Evolutionary conservation across 1,284 basidiomycete species (phyloP), one percentile per base, ranked within the genome.

Genomic region (Malassezia sp.): DNA sequence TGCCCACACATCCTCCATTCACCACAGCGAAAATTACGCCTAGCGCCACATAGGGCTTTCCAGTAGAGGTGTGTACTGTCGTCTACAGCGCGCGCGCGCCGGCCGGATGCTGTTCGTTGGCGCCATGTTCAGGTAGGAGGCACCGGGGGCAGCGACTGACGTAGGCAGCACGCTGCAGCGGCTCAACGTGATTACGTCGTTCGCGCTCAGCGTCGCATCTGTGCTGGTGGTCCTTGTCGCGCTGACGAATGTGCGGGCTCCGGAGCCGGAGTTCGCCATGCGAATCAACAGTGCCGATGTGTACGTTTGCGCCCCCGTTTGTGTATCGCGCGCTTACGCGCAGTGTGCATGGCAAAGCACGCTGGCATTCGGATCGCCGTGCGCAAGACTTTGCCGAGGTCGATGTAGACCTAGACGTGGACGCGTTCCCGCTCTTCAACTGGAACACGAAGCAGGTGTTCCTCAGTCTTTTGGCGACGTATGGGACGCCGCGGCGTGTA

Each of bases 381-480:
- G 41, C 48, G 15, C 69, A 67, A 38, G 61, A 63, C 33, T 64
- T 58, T 52, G 36, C 60, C 27, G 42, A 59, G 45, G 54, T 58
- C 11, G 32, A 38, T 10, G 44, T 60, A 37, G 52, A 60, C 39
- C 43, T 57, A 24, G 52, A 45, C 21, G 51, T 61, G 83, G 87
- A 91, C 71, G 73, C 90, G 11, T 74, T 76, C 10, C 78, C 84
- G 3, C 74, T 91, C 15, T 91, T 90, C 73, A 76, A 86, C 69
- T 91, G 87, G 85, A 91, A 91, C 70, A 91, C 87, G 10, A 91
- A 91, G 71, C 87, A 91, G 67, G 70, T 91, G 14, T 90, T 91
- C 66, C 71, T 90, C 17, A 57, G 54, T 22, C 22, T 67, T 1
- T 47, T 50, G 10, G 63, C 59, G 1, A 35, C 49, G 2, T 68